Conservation (phyloP, 306 rosid genomes). For the Psophocarpus tetragonolobus region DNA sequence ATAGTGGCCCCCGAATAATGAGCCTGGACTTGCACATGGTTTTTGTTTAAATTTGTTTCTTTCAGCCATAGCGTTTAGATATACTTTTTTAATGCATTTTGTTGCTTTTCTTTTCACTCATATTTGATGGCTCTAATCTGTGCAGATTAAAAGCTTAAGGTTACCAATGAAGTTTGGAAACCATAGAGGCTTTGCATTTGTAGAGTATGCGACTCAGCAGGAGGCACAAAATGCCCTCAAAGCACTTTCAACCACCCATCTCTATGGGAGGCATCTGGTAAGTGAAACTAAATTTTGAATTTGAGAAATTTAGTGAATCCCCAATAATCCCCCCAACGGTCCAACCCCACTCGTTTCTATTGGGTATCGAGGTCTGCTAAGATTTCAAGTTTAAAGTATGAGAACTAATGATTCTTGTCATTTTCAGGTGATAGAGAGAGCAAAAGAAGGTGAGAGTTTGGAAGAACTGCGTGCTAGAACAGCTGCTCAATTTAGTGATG, state of each 20-base stretch:
- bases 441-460: slow-evolving; percentile 89
- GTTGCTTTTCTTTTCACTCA: slow-evolving; percentile 6
- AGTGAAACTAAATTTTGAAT: slow-evolving; percentile 37
- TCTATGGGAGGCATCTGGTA: slow-evolving; percentile 94
- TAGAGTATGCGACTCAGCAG: slow-evolving; percentile 88
- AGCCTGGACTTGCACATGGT: not conserved
- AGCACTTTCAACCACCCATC: slow-evolving; percentile 79
- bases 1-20: not conserved
- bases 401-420: not conserved
- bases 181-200: slow-evolving; percentile 95
- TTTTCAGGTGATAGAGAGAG: slow-evolving; percentile 81
- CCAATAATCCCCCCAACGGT: not conserved
- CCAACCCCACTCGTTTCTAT: not conserved
- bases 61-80: not conserved
- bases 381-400: not conserved
- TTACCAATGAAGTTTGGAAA: slow-evolving; percentile 81
- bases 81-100: not conserved
- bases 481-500: slow-evolving; percentile 68
- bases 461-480: slow-evolving; percentile 78
- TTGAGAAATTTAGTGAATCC: not conserved
- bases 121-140: slow-evolving; percentile 5
- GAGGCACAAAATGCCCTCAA: slow-evolving; percentile 75
- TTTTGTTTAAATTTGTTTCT: not conserved
- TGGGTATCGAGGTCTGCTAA: not conserved
- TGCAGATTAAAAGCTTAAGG: slow-evolving; percentile 87